These are phyloP conservation scores for Micromonas pusilla DNA, from an alignment of 139 green algal genomes.

Conservation along the genomic window DNA sequence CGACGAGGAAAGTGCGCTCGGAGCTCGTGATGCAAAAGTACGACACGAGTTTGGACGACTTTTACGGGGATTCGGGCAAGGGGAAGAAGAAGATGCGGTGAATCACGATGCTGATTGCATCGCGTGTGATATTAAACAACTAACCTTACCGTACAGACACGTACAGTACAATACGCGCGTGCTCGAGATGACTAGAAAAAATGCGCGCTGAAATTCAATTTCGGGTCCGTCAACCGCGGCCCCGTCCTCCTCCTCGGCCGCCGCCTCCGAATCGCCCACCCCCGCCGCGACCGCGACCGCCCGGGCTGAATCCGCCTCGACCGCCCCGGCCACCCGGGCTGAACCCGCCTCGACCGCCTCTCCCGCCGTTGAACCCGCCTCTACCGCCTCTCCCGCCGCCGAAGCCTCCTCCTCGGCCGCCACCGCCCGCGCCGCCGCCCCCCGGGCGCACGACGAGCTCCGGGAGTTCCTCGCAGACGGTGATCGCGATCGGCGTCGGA, in stretches of 20 bases:
- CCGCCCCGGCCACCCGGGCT: background rate
- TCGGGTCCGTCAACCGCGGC: no score
- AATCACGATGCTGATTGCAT: background rate
- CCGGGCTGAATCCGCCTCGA: background rate
- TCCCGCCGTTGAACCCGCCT: background rate
- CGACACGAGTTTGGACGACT: constrained; percentile 31
- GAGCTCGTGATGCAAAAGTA: constrained; percentile 45
- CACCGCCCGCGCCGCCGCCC: background rate
- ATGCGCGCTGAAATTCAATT: no score
- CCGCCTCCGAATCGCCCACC: constrained; percentile 7
- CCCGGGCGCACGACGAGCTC: background rate
- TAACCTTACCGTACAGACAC: no score
- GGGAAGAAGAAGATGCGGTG: background rate
- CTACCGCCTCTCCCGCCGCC: background rate
- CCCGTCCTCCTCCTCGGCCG: constrained; percentile 5
- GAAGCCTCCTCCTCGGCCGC: background rate
- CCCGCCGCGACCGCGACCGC: constrained; percentile 5
- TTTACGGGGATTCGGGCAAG: constrained; percentile 7
- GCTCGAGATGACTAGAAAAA: no score
- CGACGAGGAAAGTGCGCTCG: constrained; percentile 65
- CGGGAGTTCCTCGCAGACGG: constrained; percentile 14
- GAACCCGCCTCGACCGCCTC: background rate
- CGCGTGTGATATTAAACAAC: constrained; percentile 5
- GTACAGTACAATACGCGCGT: no score
- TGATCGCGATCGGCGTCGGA: background rate